Percentiles rank a stretch among this genome's conserved stretches.
These are phyloP conservation scores for Fusarium abutilonis DNA, from an alignment of 2,329 filamentous ascomycete genomes.

Conservation along the genomic window DNA sequence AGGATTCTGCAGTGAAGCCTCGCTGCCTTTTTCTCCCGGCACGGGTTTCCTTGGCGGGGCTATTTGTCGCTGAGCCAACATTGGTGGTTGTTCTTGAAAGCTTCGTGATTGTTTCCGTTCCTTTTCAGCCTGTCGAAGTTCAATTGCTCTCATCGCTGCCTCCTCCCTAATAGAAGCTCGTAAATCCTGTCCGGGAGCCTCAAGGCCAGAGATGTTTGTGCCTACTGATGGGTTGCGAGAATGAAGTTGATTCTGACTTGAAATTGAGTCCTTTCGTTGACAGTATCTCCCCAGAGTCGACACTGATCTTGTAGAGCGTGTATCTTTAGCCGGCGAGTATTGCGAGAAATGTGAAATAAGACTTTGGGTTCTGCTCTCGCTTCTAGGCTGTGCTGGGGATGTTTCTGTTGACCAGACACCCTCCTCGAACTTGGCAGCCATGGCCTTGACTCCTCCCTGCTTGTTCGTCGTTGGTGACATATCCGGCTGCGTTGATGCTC, in stretches of 20 bases:
- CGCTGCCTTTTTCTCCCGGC: background rate
- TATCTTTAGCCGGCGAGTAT: constrained; percentile 14
- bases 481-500: constrained; percentile 21
- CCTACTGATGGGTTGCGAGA: constrained; percentile 11
- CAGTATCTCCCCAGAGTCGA: constrained; percentile 20
- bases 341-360: constrained; percentile 38
- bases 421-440: constrained; percentile 63
- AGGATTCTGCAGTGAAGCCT: constrained; percentile 33
- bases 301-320: constrained; percentile 18
- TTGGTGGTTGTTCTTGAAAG: background rate
- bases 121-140: constrained; percentile 23
- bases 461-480: constrained; percentile 41
- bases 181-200: constrained; percentile 11
- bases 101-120: background rate
- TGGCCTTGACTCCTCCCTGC: constrained; percentile 56
- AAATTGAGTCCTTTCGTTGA: constrained; percentile 6
- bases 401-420: constrained; percentile 22
- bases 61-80: constrained; percentile 8
- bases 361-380: constrained; percentile 34
- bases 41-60: constrained; percentile 22
- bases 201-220: background rate
- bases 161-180: constrained; percentile 33
- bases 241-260: constrained; percentile 9
- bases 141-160: constrained; percentile 26
- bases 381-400: constrained; percentile 5